These are phyloP conservation scores for Coemansia sp. DNA, from an alignment of 192 early-diverging fungal genomes.

Conservation along the genomic window DNA sequence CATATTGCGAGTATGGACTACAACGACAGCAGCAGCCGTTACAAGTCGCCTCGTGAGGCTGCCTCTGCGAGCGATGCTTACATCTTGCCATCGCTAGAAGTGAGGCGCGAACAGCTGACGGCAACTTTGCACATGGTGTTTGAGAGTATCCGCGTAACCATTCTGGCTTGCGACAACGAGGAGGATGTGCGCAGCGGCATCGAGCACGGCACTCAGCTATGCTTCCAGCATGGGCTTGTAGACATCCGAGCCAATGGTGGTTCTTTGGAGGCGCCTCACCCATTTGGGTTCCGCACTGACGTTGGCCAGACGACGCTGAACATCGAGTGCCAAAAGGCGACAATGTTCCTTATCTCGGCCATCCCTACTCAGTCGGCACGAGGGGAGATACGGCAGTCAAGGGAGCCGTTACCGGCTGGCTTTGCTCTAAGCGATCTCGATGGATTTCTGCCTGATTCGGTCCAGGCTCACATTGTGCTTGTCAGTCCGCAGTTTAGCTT, in stretches of 20 bases:
- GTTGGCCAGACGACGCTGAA: conserved; percentile 34
- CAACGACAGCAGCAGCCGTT: not conserved
- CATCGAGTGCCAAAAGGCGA: conserved; percentile 37
- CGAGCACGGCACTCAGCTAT: conserved; percentile 51
- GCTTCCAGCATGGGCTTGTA: conserved; percentile 19
- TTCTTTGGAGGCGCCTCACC: conserved; percentile 44
- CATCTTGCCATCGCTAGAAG: conserved; percentile 23
- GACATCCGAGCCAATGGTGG: conserved; percentile 48
- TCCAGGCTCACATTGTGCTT: conserved; percentile 41
- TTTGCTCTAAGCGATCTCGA: conserved; percentile 34
- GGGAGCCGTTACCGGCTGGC: not conserved
- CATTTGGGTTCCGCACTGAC: conserved; percentile 45
- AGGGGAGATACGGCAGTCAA: conserved; percentile 9
- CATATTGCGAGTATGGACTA: conserved; percentile 11
- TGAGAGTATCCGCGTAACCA: conserved; percentile 32
- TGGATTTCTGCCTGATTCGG: conserved; percentile 32
- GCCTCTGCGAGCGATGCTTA: not conserved
- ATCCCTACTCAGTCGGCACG: conserved; percentile 31
- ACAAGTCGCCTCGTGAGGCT: not conserved
- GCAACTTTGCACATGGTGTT: conserved; percentile 38
- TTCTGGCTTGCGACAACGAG: conserved; percentile 51
- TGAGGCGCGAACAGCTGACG: conserved; percentile 28
- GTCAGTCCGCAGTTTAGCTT: conserved; percentile 27
- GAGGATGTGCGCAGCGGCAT: conserved; percentile 49
- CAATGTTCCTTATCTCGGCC: conserved; percentile 46